phyloP scores from a whole-genome alignment of 2,329 filamentous ascomycete genomes.

The Fusarium albidum region DNA sequence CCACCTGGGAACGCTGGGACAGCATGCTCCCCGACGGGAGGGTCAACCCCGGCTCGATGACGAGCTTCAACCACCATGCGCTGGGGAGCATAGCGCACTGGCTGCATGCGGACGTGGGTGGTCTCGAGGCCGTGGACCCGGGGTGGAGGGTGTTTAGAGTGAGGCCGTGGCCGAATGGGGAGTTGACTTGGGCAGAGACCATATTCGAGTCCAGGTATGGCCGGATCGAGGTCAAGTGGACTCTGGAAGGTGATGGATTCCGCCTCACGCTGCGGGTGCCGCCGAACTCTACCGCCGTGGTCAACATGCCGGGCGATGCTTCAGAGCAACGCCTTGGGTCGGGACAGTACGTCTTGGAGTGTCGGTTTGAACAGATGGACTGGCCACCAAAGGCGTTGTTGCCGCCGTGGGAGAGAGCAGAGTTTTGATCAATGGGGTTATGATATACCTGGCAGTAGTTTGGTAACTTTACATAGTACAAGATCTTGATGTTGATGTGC shows the following conservation, averaged over 20 bases:
- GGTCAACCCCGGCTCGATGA: conserved; percentile 56
- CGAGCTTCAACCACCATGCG: conserved; percentile 58
- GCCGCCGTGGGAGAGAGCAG: not conserved
- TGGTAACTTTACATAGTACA: too few relatives aligned
- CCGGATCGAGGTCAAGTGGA: not conserved
- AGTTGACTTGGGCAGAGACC: not conserved
- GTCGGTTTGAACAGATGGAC: not conserved
- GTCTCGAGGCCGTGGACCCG: too few relatives aligned
- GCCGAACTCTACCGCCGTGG: not conserved
- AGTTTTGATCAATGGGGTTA: too few relatives aligned
- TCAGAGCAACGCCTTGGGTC: not conserved
- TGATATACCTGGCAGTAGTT: too few relatives aligned
- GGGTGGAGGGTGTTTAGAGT: not conserved
- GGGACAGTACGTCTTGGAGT: not conserved
- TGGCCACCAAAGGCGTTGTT: not conserved
- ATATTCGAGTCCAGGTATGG: not conserved
- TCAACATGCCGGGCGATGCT: not conserved
- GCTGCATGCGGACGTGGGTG: too few relatives aligned
- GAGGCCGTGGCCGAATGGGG: not conserved
- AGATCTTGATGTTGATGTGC: too few relatives aligned
- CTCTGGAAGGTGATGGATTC: not conserved
- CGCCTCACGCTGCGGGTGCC: not conserved
- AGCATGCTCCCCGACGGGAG: conserved; percentile 51
- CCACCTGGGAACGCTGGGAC: conserved; percentile 60
- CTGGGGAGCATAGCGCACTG: conserved; percentile 55